These are phyloP conservation scores for Debaryomycetaceae sp. DNA, from an alignment of 1,139 yeast species.

Conservation along the genomic window DNA sequence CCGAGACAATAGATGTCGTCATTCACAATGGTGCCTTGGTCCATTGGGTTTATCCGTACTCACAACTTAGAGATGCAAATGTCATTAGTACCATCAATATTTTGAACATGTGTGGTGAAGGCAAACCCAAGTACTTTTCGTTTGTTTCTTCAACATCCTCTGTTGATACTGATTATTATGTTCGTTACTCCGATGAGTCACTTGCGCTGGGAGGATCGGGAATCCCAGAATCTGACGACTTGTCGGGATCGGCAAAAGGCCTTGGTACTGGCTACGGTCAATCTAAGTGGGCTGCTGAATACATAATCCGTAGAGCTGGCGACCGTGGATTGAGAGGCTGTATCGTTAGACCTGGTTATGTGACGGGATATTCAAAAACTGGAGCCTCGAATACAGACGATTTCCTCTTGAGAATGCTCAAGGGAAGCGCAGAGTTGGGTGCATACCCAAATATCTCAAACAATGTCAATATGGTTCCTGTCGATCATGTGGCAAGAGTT, in stretches of 20 bases:
- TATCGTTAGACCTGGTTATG: constrained; percentile 93
- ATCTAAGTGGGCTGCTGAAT: constrained; percentile 96
- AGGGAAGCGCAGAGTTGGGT: constrained; percentile 90
- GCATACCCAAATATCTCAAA: constrained; percentile 80
- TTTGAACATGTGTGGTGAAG: constrained; percentile 71
- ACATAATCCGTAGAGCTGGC: constrained; percentile 84
- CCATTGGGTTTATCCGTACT: constrained; percentile 97
- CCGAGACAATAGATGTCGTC: constrained; percentile 68
- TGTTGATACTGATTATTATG: constrained; percentile 78
- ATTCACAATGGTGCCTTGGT: constrained; percentile 97
- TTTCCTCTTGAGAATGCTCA: constrained; percentile 87
- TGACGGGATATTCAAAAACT: constrained; percentile 77
- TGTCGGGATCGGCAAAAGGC: constrained; percentile 76
- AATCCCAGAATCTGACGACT: constrained; percentile 75
- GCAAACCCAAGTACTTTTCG: constrained; percentile 81
- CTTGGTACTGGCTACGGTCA: constrained; percentile 95
- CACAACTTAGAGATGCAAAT: constrained; percentile 87
- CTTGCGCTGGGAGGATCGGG: constrained; percentile 67
- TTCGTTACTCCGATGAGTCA: constrained; percentile 70
- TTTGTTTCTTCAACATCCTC: constrained; percentile 96
- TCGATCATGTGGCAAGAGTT: constrained; percentile 94
- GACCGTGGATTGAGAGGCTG: constrained; percentile 81
- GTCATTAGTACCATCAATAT: constrained; percentile 86
- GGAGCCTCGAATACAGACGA: constrained; percentile 97
- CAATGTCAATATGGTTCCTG: constrained; percentile 95